A percentile compares a stretch with the other conserved stretches of the same genome.
Conservation (phyloP, 1,139 yeast species). For the Yamadazyma songkhlaensis region DNA sequence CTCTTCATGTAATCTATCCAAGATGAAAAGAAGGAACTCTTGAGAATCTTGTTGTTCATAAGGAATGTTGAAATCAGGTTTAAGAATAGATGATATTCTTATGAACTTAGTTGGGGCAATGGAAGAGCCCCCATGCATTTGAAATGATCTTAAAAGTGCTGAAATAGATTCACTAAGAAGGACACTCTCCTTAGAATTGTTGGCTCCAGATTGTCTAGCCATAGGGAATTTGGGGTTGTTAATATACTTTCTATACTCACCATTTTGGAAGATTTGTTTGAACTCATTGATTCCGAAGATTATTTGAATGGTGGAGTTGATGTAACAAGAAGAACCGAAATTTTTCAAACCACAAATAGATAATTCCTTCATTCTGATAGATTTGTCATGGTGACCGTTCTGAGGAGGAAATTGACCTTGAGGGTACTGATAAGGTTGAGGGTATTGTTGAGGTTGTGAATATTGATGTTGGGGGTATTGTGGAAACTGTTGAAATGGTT, state of each 20-base stretch:
- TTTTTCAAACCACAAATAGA: slow-evolving; percentile 66
- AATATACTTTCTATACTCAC: slow-evolving; percentile 40
- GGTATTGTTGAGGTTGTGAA: neutral
- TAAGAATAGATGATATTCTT: slow-evolving; percentile 48
- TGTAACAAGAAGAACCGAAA: slow-evolving; percentile 71
- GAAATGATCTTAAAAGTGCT: slow-evolving; percentile 41
- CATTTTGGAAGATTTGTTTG: slow-evolving; percentile 39
- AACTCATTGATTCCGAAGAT: slow-evolving; percentile 52
- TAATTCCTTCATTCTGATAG: slow-evolving; percentile 30
- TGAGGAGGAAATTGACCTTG: neutral
- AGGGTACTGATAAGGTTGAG: neutral
- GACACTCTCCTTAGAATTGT: slow-evolving; percentile 25
- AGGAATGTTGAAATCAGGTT: slow-evolving; percentile 68
- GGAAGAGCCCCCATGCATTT: slow-evolving; percentile 55
- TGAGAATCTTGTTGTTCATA: slow-evolving; percentile 78
- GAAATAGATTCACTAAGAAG: slow-evolving; percentile 49
- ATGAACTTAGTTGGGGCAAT: slow-evolving; percentile 66
- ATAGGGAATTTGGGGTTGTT: slow-evolving; percentile 29
- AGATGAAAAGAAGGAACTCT: slow-evolving; percentile 62
- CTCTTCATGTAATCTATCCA: slow-evolving; percentile 72
- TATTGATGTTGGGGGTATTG: slow-evolving; percentile 9
- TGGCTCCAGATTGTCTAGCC: slow-evolving; percentile 19
- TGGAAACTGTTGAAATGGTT: slow-evolving; percentile 5
- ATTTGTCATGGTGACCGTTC: slow-evolving; percentile 14
- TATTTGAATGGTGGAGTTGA: slow-evolving; percentile 67